Conservation (phyloP, 139 green algal species). For the Closterium sp. region DNA sequence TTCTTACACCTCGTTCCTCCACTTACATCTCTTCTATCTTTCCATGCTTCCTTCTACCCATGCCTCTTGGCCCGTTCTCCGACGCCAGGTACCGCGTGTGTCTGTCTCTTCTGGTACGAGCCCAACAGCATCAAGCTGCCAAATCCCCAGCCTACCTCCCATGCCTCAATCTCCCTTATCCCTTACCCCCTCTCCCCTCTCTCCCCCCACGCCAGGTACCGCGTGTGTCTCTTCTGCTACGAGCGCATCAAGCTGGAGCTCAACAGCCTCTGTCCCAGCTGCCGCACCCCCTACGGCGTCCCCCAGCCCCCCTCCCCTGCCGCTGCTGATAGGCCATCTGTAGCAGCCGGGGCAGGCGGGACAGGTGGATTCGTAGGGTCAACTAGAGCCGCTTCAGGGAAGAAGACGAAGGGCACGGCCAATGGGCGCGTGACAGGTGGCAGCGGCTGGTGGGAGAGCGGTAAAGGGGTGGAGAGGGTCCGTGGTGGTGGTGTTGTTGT, state of each 20-base stretch:
- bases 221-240: constrained; percentile 51
- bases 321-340: not conserved
- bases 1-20: too few relatives aligned
- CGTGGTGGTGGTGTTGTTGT: not conserved
- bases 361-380: too few relatives aligned
- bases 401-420: not conserved
- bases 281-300: constrained; percentile 43
- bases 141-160: too few relatives aligned
- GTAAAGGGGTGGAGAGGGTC: not conserved
- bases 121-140: too few relatives aligned
- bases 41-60: too few relatives aligned
- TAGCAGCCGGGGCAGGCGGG: too few relatives aligned
- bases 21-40: too few relatives aligned
- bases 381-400: not conserved
- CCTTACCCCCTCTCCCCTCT: not conserved
- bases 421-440: not conserved
- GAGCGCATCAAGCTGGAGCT: constrained; percentile 52
- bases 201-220: constrained; percentile 20
- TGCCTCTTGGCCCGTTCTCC: too few relatives aligned
- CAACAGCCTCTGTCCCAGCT: constrained; percentile 46
- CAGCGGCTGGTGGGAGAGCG: not conserved
- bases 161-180: not conserved
- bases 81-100: too few relatives aligned
- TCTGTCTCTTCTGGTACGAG: too few relatives aligned
- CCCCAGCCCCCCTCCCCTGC: constrained; percentile 25